Evolutionary conservation across 257 asterid genomes (phyloP).

Genomic region (Capsicum chinense): DNA sequence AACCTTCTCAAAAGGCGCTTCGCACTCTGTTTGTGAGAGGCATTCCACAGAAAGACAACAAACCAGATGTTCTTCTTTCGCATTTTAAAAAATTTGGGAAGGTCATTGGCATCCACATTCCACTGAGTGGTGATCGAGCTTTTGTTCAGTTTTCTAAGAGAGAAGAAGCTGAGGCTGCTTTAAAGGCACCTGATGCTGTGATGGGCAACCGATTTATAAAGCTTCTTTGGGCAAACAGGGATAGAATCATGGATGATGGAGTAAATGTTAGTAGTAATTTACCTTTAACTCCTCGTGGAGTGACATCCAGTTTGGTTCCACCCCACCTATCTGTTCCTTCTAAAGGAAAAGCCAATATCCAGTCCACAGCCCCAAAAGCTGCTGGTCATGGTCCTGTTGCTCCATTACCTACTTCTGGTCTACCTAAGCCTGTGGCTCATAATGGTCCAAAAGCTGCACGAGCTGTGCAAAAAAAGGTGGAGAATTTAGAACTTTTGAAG

Average conservation of each 20-base stretch:
- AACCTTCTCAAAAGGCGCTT: constrained; percentile 71
- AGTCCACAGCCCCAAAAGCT: constrained; percentile 47
- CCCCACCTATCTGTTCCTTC: constrained; percentile 45
- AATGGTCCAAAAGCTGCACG: constrained; percentile 66
- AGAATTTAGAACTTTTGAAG: constrained; percentile 79
- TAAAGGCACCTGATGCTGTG: constrained; percentile 95
- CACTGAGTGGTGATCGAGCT: constrained; percentile 67
- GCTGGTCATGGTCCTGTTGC: constrained; percentile 31
- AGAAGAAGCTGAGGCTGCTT: constrained; percentile 94
- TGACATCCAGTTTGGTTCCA: constrained; percentile 38
- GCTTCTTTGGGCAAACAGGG: constrained; percentile 96
- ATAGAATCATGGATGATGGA: constrained; percentile 70
- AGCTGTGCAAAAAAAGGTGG: constrained; percentile 72
- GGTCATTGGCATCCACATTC: constrained; percentile 79
- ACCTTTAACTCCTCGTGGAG: constrained; percentile 43
- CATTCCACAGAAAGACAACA: constrained; percentile 87
- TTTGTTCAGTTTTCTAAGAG: constrained; percentile 88
- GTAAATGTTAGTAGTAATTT: constrained; percentile 43
- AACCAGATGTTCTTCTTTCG: constrained; percentile 80
- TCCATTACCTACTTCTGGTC: constrained; percentile 50
- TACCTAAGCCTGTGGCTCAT: constrained; percentile 45
- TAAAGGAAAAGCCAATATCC: constrained; percentile 62
- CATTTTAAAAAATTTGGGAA: constrained; percentile 95
- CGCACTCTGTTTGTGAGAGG: constrained; percentile 83
- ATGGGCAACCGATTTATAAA: constrained; percentile 96